A percentile compares a stretch with the other conserved stretches of the same genome.
Evolutionary conservation across 2,329 filamentous ascomycete species (phyloP).

Genomic region (Cryphonectria parasitica): DNA sequence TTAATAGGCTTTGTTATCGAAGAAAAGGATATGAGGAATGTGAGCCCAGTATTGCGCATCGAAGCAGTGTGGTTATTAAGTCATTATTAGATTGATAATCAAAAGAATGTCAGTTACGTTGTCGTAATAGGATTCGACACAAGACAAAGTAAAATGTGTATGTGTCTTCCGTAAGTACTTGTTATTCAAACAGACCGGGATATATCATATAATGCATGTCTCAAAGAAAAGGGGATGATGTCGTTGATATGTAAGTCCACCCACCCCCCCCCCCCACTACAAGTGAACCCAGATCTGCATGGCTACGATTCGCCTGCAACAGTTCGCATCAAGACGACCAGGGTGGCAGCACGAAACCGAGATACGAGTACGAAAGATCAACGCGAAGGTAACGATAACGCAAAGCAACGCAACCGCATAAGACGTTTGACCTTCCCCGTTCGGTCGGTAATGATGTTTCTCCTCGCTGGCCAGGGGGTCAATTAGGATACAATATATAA

Average conservation of each 20-base stretch:
- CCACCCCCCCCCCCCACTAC: background rate
- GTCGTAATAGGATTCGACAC: no score
- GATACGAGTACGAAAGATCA: constrained; percentile 7
- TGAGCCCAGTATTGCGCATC: no score
- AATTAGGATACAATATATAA: background rate
- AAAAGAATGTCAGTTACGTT: no score
- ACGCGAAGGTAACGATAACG: background rate
- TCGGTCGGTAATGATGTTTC: background rate
- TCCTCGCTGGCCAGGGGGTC: background rate
- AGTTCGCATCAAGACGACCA: background rate
- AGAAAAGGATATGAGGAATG: no score
- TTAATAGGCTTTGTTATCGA: no score
- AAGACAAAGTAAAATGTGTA: no score
- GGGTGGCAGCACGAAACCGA: constrained; percentile 1
- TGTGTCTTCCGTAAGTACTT: no score
- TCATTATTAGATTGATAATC: no score
- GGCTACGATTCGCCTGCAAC: background rate
- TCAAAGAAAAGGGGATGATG: no score
- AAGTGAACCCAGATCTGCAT: background rate
- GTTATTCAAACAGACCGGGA: no score
- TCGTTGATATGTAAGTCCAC: background rate
- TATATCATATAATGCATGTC: no score
- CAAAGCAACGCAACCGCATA: background rate
- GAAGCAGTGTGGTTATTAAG: no score
- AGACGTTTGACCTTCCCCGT: background rate